Evolutionary conservation across 2,329 filamentous ascomycete species (phyloP).

Genomic region (Coniella vitis): DNA sequence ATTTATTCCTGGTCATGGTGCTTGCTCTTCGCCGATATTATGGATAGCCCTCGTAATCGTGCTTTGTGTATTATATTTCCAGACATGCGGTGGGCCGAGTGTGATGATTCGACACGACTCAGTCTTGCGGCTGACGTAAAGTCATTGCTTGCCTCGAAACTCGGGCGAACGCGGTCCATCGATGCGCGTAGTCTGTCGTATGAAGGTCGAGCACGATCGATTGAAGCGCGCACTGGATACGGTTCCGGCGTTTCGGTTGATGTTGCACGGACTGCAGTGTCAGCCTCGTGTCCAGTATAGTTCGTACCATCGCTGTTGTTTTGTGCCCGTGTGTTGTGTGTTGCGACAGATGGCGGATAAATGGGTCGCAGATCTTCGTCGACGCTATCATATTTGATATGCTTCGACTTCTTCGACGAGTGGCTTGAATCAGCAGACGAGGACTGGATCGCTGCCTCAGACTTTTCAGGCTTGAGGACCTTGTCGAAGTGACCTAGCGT

Average conservation of each 20-base stretch:
- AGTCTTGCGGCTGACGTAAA: conserved; percentile 87
- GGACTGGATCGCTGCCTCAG: conserved; percentile 32
- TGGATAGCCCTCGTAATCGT: conserved; percentile 23
- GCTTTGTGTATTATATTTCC: conserved; percentile 18
- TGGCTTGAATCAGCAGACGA: conserved; percentile 54
- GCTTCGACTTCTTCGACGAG: conserved; percentile 50
- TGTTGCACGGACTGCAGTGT: conserved; percentile 30
- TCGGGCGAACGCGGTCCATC: conserved; percentile 77
- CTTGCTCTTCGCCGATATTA: conserved; percentile 23
- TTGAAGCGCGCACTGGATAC: conserved; percentile 42
- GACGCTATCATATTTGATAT: conserved; percentile 54
- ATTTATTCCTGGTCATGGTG: conserved; percentile 9
- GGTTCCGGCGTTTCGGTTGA: conserved; percentile 18
- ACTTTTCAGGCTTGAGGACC: conserved; percentile 37
- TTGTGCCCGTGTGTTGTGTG: conserved; percentile 75
- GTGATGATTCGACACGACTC: conserved; percentile 71
- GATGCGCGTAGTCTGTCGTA: conserved; percentile 81
- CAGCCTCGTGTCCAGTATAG: conserved; percentile 63
- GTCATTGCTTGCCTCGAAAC: conserved; percentile 82
- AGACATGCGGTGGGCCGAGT: conserved; percentile 32
- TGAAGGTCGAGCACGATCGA: conserved; percentile 70
- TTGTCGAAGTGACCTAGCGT: conserved; percentile 75
- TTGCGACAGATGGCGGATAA: conserved; percentile 85
- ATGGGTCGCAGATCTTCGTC: conserved; percentile 89
- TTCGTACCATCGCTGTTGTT: conserved; percentile 93